These are phyloP conservation scores for Syncephalastrum sp. DNA, from an alignment of 371 early-diverging fungal genomes.

Conservation along the genomic window DNA sequence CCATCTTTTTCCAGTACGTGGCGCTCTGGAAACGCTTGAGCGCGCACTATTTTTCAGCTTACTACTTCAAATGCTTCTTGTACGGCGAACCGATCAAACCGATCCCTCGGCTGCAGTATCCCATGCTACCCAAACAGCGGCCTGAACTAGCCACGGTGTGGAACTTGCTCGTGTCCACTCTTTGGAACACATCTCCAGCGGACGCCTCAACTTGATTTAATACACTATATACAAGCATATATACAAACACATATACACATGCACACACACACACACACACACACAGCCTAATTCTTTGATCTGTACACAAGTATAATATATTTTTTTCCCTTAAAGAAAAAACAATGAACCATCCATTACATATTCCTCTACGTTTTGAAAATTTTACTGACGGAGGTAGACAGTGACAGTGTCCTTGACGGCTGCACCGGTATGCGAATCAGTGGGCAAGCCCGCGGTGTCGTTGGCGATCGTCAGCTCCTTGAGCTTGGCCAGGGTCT, in stretches of 20 bases:
- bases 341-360: too few relatives aligned
- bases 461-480: slow-evolving; percentile 45
- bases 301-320: too few relatives aligned
- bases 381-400: slow-evolving; percentile 26
- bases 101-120: slow-evolving; percentile 52
- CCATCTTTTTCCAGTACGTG: slow-evolving; percentile 64
- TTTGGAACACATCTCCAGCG: too few relatives aligned
- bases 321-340: too few relatives aligned
- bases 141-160: too few relatives aligned
- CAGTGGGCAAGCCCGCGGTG: slow-evolving; percentile 60
- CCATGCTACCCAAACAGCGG: not conserved
- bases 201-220: too few relatives aligned
- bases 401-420: slow-evolving; percentile 33
- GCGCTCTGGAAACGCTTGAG: slow-evolving; percentile 59
- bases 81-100: slow-evolving; percentile 63
- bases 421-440: slow-evolving; percentile 57
- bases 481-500: slow-evolving; percentile 73
- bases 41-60: slow-evolving; percentile 58
- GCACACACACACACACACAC: too few relatives aligned
- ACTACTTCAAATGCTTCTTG: slow-evolving; percentile 56
- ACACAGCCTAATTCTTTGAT: too few relatives aligned
- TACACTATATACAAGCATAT: too few relatives aligned
- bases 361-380: not conserved
- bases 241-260: too few relatives aligned
- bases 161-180: too few relatives aligned